A percentile compares a stretch with the other conserved stretches of the same genome.
Evolutionary conservation across 2,329 filamentous ascomycete genomes (phyloP).

Genomic region (Microsporum audouinii): DNA sequence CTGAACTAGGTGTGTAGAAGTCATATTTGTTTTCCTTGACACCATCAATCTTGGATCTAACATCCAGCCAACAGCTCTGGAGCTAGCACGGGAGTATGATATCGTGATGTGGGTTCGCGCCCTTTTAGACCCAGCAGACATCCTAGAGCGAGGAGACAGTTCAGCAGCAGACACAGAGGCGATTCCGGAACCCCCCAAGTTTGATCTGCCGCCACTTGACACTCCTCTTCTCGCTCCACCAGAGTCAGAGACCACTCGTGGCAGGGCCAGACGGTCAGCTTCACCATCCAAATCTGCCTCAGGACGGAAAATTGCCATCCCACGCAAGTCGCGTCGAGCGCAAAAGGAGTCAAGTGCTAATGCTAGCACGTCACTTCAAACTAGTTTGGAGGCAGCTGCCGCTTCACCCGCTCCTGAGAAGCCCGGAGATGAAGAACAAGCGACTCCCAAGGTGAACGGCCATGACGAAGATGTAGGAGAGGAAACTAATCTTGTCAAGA

Average conservation of each 20-base stretch:
- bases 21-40: not conserved
- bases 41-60: conserved; percentile 11
- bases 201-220: conserved; percentile 46
- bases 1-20: conserved; percentile 46
- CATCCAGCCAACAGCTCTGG: conserved; percentile 49
- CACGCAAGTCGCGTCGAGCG: conserved; percentile 43
- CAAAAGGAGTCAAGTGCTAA: conserved; percentile 40
- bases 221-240: conserved; percentile 22
- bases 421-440: conserved; percentile 18
- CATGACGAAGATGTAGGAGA: conserved; percentile 21
- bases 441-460: conserved; percentile 21
- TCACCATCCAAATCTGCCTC: conserved; percentile 44
- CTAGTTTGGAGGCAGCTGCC: conserved; percentile 36
- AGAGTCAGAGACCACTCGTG: conserved; percentile 24
- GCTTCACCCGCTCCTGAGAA: conserved; percentile 19
- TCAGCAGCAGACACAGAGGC: conserved; percentile 51
- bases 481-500: conserved; percentile 7
- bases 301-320: conserved; percentile 40
- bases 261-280: conserved; percentile 48
- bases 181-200: conserved; percentile 73
- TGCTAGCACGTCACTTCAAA: conserved; percentile 39
- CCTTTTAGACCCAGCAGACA: conserved; percentile 79
- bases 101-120: conserved; percentile 81
- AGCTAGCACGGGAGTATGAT: conserved; percentile 74
- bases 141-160: conserved; percentile 27